A percentile compares a stretch with the other conserved stretches of the same genome.
Evolutionary conservation across 306 rosid species (phyloP).

Genomic region (Rosa chinensis): DNA sequence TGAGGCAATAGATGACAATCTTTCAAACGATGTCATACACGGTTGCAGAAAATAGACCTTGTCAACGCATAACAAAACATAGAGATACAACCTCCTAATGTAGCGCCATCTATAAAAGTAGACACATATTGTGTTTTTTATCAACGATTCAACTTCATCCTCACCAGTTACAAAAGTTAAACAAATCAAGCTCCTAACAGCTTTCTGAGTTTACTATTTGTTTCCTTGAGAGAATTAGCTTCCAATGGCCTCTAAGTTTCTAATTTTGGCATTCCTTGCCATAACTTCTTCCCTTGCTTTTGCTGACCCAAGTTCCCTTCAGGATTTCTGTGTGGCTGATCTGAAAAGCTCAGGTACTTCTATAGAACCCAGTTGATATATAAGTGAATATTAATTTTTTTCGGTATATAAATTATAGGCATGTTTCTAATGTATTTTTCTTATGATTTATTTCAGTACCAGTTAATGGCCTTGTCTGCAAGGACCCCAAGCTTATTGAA

Average conservation of each 20-base stretch:
- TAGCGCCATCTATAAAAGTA: constrained; percentile 6
- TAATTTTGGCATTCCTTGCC: constrained; percentile 2
- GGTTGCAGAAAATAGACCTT: background rate
- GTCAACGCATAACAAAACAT: background rate
- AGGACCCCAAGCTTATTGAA: constrained; percentile 15
- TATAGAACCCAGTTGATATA: background rate
- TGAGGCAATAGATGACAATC: background rate
- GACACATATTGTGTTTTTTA: background rate
- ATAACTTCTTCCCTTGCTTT: constrained; percentile 1
- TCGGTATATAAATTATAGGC: background rate
- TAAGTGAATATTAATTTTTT: background rate
- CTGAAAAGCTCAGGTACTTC: constrained; percentile 17
- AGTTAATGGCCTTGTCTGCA: background rate
- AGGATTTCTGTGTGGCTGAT: constrained; percentile 18
- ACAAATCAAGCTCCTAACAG: background rate
- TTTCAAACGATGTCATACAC: background rate
- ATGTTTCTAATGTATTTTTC: background rate
- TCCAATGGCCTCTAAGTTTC: constrained; percentile 6
- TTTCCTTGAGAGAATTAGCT: background rate
- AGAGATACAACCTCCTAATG: background rate
- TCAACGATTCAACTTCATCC: background rate
- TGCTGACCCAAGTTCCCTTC: constrained; percentile 8
- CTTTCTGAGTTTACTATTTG: background rate
- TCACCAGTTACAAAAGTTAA: background rate
- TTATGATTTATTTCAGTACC: constrained; percentile 2